phyloP scores from a whole-genome alignment of 768 basidiomycete species.

The Amanita rubescens region DNA sequence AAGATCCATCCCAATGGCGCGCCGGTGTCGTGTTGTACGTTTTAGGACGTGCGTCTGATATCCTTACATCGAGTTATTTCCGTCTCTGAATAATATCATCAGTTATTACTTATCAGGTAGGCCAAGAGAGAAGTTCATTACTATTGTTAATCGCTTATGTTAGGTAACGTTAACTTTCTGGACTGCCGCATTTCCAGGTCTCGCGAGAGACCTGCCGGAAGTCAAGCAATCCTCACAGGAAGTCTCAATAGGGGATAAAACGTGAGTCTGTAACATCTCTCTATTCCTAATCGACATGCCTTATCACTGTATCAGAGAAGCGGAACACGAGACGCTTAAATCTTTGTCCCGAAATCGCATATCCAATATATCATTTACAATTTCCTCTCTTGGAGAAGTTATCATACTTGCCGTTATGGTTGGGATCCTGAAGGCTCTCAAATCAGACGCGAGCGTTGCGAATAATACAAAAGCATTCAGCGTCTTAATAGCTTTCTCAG shows the following conservation, averaged over 20 bases:
- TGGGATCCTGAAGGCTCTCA: conserved; percentile 62
- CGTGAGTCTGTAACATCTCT: conserved; percentile 25
- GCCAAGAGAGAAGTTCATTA: not conserved
- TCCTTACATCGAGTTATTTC: not conserved
- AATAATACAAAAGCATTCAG: conserved; percentile 75
- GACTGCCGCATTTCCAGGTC: conserved; percentile 77
- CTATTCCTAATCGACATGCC: not conserved
- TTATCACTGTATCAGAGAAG: conserved; percentile 21
- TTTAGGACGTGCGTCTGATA: conserved; percentile 43
- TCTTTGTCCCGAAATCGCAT: conserved; percentile 66
- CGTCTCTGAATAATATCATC: conserved; percentile 7
- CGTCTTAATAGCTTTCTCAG: conserved; percentile 70
- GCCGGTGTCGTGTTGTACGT: conserved; percentile 56
- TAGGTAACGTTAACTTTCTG: conserved; percentile 72
- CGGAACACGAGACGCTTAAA: conserved; percentile 47
- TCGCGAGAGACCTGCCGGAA: conserved; percentile 63
- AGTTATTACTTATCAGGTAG: conserved; percentile 70
- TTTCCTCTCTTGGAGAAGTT: conserved; percentile 65
- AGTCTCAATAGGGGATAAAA: conserved; percentile 35
- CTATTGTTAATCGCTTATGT: too few species aligned
- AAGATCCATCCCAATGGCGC: conserved; percentile 56
- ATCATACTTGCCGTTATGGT: conserved; percentile 66
- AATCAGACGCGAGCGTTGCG: conserved; percentile 51
- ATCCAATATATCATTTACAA: conserved; percentile 67
- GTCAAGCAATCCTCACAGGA: conserved; percentile 45